Base-by-base conservation (phyloP, 345 rosid species). In the Euphorbia pulcherrima region DNA sequence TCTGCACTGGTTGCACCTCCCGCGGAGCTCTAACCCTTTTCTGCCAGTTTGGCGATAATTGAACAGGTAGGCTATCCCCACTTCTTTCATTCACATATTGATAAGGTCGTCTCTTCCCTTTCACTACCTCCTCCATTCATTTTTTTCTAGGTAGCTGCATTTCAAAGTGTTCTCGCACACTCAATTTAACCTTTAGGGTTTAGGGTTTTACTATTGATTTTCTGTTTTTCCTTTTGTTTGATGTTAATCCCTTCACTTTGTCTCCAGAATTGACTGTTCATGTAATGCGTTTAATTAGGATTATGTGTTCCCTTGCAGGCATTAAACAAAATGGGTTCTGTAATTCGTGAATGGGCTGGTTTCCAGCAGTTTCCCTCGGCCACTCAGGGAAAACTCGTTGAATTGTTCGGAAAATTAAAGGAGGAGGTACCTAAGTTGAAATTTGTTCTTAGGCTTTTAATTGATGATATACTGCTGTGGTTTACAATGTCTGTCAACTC, bases 321-420 rank as follows among this genome's bases (percentile, higher is more conserved):
- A 40, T 23, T 44, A 44, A 33, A 12, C 16, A 40, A n/a, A 57
- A 77, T 77, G 80, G 80, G 68, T 9, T 68, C 80, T 18, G 12
- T 63, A 44, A 47, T 37, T 52, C 92, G 92, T 61, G 97, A 90
- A 70, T 90, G 97, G 97, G 56, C 62, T 2, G 90, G 92, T 70
- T 85, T 90, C 72, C 89, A 88, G 60, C 90, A 85, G 78, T 90
- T 90, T 76, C 97, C 97, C 28, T 44, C 88, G 41, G 87, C 92
- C 67, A 88, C 92, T 17, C 92, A 88, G 75, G 78, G 78, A 70
- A 88, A 83, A 74, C 79, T 90, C 71, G 83, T 84, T 8, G 95
- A 88, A 73, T 71, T 87, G 72, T 83, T 90, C 60, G 95, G 84
- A 27, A 87, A 86, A 75, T 81, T 76, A 64, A 87, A 88, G 79